Percentiles rank a stretch among this genome's conserved stretches.
Evolutionary conservation across 306 rosid genomes (phyloP).

Genomic region (Casuarina cunninghamiana): DNA sequence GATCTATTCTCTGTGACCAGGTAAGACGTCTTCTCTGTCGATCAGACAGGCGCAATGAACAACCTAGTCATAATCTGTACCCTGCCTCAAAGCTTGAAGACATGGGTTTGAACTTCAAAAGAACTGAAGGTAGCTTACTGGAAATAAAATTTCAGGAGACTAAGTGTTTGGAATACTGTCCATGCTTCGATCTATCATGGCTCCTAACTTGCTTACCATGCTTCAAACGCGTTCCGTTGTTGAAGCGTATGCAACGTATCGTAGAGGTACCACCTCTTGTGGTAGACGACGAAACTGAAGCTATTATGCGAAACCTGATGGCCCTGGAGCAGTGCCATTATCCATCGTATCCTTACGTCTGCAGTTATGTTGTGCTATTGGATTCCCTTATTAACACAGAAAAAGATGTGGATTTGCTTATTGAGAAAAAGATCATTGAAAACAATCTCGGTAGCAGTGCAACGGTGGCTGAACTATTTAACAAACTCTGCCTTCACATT

Average conservation of each 20-base stretch:
- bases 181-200: not conserved
- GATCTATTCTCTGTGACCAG: constrained; percentile 17
- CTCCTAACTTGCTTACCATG: not conserved
- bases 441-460: too few relatives aligned
- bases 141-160: not conserved
- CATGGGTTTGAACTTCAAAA: constrained; percentile 2
- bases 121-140: not conserved
- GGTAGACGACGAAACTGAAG: constrained; percentile 13
- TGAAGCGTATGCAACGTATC: not conserved
- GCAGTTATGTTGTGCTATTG: too few relatives aligned
- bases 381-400: too few relatives aligned
- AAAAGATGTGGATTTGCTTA: too few relatives aligned
- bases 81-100: not conserved
- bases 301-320: too few relatives aligned
- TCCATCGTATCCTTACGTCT: too few relatives aligned
- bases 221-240: not conserved
- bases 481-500: too few relatives aligned
- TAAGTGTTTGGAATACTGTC: not conserved
- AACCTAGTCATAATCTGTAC: not conserved
- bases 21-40: constrained; percentile 41
- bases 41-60: too few relatives aligned
- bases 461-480: too few relatives aligned
- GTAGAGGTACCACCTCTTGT: constrained; percentile 3
- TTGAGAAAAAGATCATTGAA: too few relatives aligned
- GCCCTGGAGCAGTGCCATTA: too few relatives aligned